phyloP scores from a whole-genome alignment of 2,329 filamentous ascomycete species.

The Blastomyces emzantsi region DNA sequence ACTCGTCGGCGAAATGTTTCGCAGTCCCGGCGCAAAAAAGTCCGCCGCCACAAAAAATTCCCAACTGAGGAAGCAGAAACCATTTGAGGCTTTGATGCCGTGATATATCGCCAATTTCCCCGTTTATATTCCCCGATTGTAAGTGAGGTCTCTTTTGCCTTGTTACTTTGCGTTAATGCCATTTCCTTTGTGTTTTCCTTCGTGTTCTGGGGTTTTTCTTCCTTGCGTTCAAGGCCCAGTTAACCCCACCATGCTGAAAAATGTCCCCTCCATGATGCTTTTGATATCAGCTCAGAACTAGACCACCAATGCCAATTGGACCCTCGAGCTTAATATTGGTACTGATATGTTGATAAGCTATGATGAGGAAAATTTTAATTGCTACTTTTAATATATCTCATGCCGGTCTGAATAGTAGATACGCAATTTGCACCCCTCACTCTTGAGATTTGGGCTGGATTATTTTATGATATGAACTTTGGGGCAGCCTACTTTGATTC shows the following conservation, averaged over 20 bases:
- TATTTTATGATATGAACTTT: neutral
- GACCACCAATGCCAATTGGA: neutral
- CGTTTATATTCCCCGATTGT: neutral
- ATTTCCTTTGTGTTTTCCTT: neutral
- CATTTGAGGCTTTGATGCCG: neutral
- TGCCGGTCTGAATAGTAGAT: neutral
- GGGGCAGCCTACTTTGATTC: neutral
- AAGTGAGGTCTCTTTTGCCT: neutral
- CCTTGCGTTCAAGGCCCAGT: too few relatives aligned
- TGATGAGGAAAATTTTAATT: neutral
- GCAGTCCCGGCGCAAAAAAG: conserved; percentile 6
- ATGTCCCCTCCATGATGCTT: neutral
- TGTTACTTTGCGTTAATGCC: neutral
- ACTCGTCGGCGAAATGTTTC: conserved; percentile 6
- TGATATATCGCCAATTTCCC: neutral
- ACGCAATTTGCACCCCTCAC: neutral
- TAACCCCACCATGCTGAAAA: neutral
- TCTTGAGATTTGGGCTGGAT: neutral
- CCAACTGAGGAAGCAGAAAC: neutral
- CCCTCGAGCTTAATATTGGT: neutral
- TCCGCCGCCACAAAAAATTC: neutral
- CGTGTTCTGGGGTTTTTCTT: neutral
- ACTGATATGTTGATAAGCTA: neutral
- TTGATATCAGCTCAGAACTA: neutral
- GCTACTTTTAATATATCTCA: neutral